Percentiles rank a stretch among this genome's conserved stretches.
These are phyloP conservation scores for Pseudozyma sp. DNA, from an alignment of 1,284 basidiomycete species.

Conservation along the genomic window DNA sequence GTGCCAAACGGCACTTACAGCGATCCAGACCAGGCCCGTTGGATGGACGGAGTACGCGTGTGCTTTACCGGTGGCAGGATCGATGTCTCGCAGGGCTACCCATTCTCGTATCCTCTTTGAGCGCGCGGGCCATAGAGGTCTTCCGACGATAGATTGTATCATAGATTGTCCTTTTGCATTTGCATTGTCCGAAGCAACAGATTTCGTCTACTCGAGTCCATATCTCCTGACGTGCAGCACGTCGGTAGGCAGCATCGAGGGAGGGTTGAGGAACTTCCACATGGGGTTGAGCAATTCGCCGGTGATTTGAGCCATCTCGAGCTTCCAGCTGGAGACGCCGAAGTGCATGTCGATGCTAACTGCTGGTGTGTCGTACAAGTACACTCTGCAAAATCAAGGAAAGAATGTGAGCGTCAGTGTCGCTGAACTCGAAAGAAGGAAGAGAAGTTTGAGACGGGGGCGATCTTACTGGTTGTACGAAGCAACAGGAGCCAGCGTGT, in stretches of 20 bases:
- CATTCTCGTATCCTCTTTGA: no score
- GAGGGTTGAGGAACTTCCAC: constrained; percentile 57
- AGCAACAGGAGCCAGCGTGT: constrained; percentile 29
- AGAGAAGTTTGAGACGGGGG: neutral
- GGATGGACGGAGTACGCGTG: constrained; percentile 21
- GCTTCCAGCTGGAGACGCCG: constrained; percentile 20
- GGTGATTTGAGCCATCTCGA: constrained; percentile 29
- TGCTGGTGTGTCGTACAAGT: constrained; percentile 21
- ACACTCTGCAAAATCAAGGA: neutral
- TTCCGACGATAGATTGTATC: no score
- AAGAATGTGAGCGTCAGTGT: neutral
- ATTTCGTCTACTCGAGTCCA: constrained; percentile 16
- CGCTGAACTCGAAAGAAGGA: neutral
- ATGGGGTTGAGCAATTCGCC: constrained; percentile 28
- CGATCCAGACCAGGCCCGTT: constrained; percentile 23
- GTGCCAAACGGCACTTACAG: constrained; percentile 19
- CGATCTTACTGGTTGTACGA: constrained; percentile 21
- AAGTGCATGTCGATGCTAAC: constrained; percentile 20
- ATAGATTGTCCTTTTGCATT: constrained; percentile 16
- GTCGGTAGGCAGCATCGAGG: constrained; percentile 56
- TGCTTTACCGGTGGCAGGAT: constrained; percentile 35
- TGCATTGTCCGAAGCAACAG: constrained; percentile 3
- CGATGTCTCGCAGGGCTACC: constrained; percentile 15
- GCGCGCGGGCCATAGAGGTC: no score
- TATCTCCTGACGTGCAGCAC: constrained; percentile 46